Conservation (phyloP, 2,329 filamentous ascomycete genomes). For the Colletotrichum karsti region DNA sequence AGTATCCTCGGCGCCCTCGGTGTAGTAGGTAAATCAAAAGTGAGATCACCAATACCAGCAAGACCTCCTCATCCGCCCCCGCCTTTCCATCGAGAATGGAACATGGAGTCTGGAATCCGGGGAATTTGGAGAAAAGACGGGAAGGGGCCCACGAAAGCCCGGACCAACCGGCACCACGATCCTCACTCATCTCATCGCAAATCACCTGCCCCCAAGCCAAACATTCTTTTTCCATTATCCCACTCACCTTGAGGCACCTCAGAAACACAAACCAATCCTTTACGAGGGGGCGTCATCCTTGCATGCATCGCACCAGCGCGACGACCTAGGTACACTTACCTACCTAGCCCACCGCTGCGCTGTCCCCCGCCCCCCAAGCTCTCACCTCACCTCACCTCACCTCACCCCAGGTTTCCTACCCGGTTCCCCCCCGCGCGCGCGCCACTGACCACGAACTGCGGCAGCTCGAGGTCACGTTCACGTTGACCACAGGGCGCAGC, state of each 20-base stretch:
- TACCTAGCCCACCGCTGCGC: background rate
- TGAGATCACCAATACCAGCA: background rate
- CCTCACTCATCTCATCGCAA: background rate
- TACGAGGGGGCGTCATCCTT: conserved; percentile 2
- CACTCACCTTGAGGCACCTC: background rate
- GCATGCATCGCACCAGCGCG: conserved; percentile 12
- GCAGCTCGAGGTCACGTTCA: conserved; percentile 24
- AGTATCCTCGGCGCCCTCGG: background rate
- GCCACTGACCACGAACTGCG: background rate
- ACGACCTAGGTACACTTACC: no score
- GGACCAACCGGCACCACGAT: background rate
- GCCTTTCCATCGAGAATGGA: background rate
- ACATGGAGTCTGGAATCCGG: background rate
- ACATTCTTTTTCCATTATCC: background rate
- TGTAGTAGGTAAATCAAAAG: background rate
- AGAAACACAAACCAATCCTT: background rate
- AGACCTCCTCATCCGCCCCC: background rate
- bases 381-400: no score
- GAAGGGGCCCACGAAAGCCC: background rate
- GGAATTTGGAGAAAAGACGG: background rate
- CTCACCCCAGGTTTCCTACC: no score
- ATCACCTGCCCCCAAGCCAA: background rate
- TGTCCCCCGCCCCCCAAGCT: background rate
- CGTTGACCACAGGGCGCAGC: conserved; percentile 15
- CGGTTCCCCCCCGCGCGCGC: background rate